phyloP scores from a whole-genome alignment of 1,284 basidiomycete species.

The Cutaneotrichosporon cyanovorans region DNA sequence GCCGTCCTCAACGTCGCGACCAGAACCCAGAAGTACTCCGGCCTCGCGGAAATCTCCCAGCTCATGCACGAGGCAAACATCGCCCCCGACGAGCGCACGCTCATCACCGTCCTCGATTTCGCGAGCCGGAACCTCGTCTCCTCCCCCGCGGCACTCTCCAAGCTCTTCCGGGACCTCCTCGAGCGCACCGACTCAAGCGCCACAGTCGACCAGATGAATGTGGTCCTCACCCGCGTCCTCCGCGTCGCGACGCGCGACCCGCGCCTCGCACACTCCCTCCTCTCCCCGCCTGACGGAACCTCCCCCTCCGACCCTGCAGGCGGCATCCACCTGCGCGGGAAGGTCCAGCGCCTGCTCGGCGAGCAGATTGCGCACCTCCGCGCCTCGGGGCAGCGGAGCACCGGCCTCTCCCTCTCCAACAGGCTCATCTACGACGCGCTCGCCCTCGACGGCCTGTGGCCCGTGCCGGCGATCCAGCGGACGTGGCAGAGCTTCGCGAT shows the following conservation, averaged over 20 bases:
- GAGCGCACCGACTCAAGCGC: conserved; percentile 14
- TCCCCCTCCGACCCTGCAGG: not conserved
- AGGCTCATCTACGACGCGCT: conserved; percentile 31
- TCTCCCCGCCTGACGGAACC: not conserved
- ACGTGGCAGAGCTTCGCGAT: conserved; percentile 31
- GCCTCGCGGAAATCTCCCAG: conserved; percentile 7
- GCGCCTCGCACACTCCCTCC: not conserved
- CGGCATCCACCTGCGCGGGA: conserved; percentile 2
- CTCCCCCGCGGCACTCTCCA: conserved; percentile 20
- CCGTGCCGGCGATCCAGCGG: conserved; percentile 18
- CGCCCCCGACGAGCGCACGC: conserved; percentile 24
- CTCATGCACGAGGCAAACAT: conserved; percentile 19
- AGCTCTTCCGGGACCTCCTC: conserved; percentile 20
- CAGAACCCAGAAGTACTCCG: conserved; percentile 6
- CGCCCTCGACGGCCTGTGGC: conserved; percentile 12
- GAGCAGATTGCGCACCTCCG: conserved; percentile 2
- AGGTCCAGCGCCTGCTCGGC: conserved; percentile 3
- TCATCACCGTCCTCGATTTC: conserved; percentile 26
- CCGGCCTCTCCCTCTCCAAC: conserved; percentile 16
- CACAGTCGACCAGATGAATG: conserved; percentile 19
- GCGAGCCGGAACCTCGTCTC: conserved; percentile 12
- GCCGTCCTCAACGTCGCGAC: conserved; percentile 10
- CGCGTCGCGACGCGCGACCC: conserved; percentile 6
- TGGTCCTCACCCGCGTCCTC: conserved; percentile 19
- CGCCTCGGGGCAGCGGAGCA: conserved; percentile 1